phyloP scores from a whole-genome alignment of 176 grass and related monocot genomes.

The Carex pumila region DNA sequence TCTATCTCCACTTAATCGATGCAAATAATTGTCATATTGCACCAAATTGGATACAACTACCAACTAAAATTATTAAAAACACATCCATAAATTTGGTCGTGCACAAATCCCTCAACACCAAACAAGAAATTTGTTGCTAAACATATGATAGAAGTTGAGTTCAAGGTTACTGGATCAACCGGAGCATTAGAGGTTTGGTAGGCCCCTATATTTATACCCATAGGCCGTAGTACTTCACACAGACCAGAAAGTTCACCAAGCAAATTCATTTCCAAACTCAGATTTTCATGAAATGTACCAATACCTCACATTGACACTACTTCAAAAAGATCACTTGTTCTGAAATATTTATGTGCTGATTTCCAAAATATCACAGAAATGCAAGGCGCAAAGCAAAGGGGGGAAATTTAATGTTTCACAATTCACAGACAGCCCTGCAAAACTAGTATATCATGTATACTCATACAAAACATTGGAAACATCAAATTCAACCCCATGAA shows the following conservation, averaged over 20 bases:
- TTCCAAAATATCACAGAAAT: neutral
- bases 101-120: neutral
- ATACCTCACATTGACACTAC: neutral
- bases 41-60: no score
- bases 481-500: neutral
- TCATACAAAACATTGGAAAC: neutral
- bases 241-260: neutral
- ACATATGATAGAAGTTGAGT: neutral
- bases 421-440: neutral
- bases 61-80: neutral
- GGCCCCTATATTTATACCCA: neutral
- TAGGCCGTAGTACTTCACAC: neutral
- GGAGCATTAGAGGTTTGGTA: neutral
- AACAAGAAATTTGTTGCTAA: neutral
- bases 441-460: neutral
- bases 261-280: neutral
- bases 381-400: neutral
- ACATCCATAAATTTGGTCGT: neutral
- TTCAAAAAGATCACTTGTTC: neutral
- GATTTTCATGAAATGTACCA: neutral
- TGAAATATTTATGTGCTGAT: neutral
- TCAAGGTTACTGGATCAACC: neutral
- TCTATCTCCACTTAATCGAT: no score
- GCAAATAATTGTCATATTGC: no score
- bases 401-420: neutral